Conservation (phyloP, 352 stramenopile species). For the Phytophthora syringae region DNA sequence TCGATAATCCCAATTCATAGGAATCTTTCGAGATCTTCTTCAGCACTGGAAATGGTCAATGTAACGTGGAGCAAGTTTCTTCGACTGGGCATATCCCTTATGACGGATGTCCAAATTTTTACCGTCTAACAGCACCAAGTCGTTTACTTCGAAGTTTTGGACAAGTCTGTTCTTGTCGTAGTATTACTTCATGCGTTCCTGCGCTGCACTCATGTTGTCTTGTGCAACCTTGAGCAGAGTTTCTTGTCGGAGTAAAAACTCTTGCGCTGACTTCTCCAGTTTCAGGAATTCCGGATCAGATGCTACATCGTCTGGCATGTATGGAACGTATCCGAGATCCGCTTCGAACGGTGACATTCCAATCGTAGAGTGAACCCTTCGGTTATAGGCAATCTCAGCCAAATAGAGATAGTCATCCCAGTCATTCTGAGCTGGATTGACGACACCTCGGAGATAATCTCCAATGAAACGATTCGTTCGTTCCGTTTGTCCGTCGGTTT, state of each 20-base stretch:
- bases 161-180: slow-evolving; percentile 21
- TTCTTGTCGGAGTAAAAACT: background rate
- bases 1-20: slow-evolving; percentile 12
- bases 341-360: slow-evolving; percentile 18
- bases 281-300: no score
- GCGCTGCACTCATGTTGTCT: slow-evolving; percentile 11
- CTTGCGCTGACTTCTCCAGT: no score
- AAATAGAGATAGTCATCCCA: slow-evolving; percentile 31
- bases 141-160: slow-evolving; percentile 8
- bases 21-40: slow-evolving; percentile 7
- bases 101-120: slow-evolving; percentile 11
- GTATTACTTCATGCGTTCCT: slow-evolving; percentile 11
- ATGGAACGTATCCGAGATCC: slow-evolving; percentile 21
- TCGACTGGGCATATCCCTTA: slow-evolving; percentile 2
- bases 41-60: slow-evolving; percentile 2
- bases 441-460: no score
- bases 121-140: slow-evolving; percentile 15
- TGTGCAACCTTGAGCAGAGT: slow-evolving; percentile 1
- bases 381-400: slow-evolving; percentile 25
- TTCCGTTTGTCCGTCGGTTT: no score
- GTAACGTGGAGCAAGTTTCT: slow-evolving; percentile 10
- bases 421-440: no score
- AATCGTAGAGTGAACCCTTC: slow-evolving; percentile 13
- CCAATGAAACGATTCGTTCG: no score
- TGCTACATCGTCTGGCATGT: slow-evolving; percentile 20